phyloP scores from a whole-genome alignment of 164 flowering plant genomes.

The Macadamia integrifolia region DNA sequence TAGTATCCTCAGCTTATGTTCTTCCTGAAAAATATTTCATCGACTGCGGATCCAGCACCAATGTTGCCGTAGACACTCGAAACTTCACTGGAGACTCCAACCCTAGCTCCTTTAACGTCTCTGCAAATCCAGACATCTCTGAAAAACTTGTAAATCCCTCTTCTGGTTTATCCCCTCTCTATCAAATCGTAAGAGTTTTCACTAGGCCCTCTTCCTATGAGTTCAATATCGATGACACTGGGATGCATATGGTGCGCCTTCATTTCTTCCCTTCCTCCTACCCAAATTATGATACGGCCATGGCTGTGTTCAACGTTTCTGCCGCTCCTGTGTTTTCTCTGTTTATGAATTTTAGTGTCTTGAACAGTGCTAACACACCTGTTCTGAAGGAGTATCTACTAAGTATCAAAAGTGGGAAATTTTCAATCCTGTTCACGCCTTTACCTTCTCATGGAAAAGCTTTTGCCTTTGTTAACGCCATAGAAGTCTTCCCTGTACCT shows the following conservation, averaged over 20 bases:
- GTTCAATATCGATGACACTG: constrained; percentile 13
- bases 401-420: constrained; percentile 4
- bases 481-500: constrained; percentile 28
- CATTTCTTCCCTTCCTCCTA: constrained; percentile 26
- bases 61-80: constrained; percentile 6
- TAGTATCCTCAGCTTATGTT: constrained; percentile 12
- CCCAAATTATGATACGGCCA: constrained; percentile 2
- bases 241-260: constrained; percentile 36
- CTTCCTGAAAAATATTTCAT: constrained; percentile 35
- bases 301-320: constrained; percentile 25
- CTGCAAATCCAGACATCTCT: constrained; percentile 3
- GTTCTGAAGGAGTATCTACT: constrained; percentile 28
- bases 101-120: constrained; percentile 9
- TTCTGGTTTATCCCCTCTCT: constrained; percentile 8
- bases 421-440: constrained; percentile 23
- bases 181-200: constrained; percentile 37
- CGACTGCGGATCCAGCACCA: constrained; percentile 43
- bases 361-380: constrained; percentile 4
- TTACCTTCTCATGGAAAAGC: constrained; percentile 4
- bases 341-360: constrained; percentile 14
- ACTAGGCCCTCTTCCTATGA: constrained; percentile 17
- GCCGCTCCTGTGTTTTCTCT: constrained; percentile 12
- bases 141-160: background rate
- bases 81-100: constrained; percentile 27
- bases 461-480: constrained; percentile 38